Evolutionary conservation across 2,329 filamentous ascomycete species (phyloP), one percentile per base, ranked within the genome.

Genomic region (Talaromyces sp.): DNA sequence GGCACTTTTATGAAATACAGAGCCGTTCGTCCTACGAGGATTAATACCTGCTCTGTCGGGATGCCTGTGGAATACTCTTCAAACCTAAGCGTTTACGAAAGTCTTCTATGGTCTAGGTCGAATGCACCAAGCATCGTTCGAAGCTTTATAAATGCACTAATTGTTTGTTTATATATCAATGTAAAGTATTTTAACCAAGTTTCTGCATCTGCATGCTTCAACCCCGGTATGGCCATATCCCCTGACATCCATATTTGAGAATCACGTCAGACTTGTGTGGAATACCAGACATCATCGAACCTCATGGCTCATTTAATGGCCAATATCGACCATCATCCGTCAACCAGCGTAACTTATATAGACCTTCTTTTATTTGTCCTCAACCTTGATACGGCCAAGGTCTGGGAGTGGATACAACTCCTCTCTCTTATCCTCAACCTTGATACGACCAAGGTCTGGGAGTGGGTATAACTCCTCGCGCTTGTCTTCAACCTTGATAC

Each of bases 381-480:
- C 60, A 13, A 66, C 64, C 31, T 58, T 53, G 34, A 66, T 66
- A 1, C 40, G 34, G 0, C 64, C 60, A 5, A 66, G 60, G 11
- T 60, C 60, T 4, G 60, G 64, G 17, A 6, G 17, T 0, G 59
- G 64, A 1, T 66, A 63, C 1, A 66, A 19, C 43, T 66, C 64
- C 2, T 43, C 40, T 1, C 53, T 29, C 19, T 66, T 63, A 10
- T 49, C 11, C 4, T 34, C 31, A 5, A 29, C 5, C 2, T 3
- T 3, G 5, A 29, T 29, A 3, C 27, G 27, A 29, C 27, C 5
- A 3, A 29, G 27, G 5, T 29, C 27, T 29, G 27, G n/a, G n/a
- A n/a, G 27, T 29, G 27, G 59, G 17, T 66, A 66, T n/a, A 66
- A 31, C 27, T 63, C 60, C 7, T 56, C 53, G 1, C 61, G 54